Evolutionary conservation across 2,329 filamentous ascomycete species (phyloP).

Genomic region (Scolecobasidium constrictum): DNA sequence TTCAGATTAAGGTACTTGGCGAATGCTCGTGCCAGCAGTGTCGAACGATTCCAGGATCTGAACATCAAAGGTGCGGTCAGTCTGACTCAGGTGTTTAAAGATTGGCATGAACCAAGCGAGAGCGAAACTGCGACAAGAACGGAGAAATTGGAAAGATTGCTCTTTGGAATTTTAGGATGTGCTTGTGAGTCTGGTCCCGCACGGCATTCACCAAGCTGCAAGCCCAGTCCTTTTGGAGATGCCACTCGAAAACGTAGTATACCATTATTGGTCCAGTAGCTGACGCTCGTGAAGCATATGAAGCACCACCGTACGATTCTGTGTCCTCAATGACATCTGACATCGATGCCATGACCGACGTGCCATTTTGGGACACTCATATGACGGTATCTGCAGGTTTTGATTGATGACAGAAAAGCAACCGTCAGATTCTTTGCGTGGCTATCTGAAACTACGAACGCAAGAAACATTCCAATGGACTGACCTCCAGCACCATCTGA

Average conservation of each 20-base stretch:
- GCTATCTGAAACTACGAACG: no score
- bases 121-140: neutral
- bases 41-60: neutral
- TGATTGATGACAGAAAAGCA: no score
- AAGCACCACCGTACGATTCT: neutral
- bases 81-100: neutral
- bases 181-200: neutral
- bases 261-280: no score
- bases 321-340: neutral
- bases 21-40: neutral
- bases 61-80: neutral
- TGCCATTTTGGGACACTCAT: neutral
- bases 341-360: neutral
- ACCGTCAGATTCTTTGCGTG: no score
- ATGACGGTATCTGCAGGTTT: neutral
- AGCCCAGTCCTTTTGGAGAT: no score
- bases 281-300: neutral
- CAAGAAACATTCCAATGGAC: no score
- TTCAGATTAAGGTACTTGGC: slow-evolving; percentile 1
- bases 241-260: no score
- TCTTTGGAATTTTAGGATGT: neutral
- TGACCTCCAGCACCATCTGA: no score
- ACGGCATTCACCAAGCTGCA: neutral
- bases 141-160: neutral
- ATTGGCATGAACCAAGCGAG: neutral